Conservation (phyloP, 495 filamentous ascomycete genomes). For the Penicillium odoratum region DNA sequence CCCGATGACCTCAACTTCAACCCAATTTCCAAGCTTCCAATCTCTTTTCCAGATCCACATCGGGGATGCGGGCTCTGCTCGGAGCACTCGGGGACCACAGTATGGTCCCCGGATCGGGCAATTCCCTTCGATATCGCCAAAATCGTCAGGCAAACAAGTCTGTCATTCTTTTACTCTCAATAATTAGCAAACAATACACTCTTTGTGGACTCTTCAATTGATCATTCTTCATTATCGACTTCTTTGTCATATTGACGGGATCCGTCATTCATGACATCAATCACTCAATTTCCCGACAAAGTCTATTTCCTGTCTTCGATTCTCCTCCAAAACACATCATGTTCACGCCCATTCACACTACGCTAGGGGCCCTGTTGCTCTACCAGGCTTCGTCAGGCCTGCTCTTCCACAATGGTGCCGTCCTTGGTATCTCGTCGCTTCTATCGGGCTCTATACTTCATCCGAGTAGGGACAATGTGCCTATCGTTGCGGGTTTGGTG, state of each 20-base stretch:
- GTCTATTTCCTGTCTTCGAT: constrained; percentile 13
- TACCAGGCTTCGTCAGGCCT: constrained; percentile 53
- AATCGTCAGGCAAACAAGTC: neutral
- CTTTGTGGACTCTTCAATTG: neutral
- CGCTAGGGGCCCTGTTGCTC: constrained; percentile 55
- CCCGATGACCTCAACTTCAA: neutral
- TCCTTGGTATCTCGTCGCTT: constrained; percentile 57
- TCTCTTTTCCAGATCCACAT: neutral
- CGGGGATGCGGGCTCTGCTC: neutral
- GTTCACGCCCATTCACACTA: constrained; percentile 60
- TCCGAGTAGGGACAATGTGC: constrained; percentile 42
- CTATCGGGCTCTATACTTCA: constrained; percentile 40
- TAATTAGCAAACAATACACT: neutral
- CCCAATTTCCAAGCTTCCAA: neutral
- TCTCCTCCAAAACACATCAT: constrained; percentile 32
- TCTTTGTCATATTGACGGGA: neutral
- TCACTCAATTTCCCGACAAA: constrained; percentile 11
- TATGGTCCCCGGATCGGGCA: constrained; percentile 3
- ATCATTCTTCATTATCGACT: neutral
- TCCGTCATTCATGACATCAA: neutral
- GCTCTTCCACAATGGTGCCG: constrained; percentile 53
- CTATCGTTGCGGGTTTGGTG: constrained; percentile 50
- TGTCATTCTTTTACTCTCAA: neutral
- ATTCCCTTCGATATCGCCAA: neutral
- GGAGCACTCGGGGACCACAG: constrained; percentile 2